Percentiles rank a stretch among this genome's conserved stretches.
These are phyloP conservation scores for Pugionium dolabratum DNA, from an alignment of 345 rosid genomes.

Conservation along the genomic window DNA sequence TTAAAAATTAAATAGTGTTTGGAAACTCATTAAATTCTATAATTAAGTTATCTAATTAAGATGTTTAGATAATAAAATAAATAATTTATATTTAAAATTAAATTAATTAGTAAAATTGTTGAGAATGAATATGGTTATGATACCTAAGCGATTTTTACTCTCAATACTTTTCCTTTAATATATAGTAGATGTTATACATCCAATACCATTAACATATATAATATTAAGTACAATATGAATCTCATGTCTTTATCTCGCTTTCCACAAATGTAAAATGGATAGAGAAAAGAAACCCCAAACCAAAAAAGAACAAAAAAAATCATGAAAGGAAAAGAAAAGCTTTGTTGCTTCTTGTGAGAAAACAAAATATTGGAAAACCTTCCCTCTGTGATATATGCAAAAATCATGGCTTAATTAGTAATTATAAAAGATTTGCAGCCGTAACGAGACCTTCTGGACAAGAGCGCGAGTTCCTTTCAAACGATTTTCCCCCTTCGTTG, in stretches of 20 bases:
- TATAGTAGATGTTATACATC: constrained; percentile 14
- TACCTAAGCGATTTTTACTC: too few species aligned
- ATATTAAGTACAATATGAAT: constrained; percentile 3
- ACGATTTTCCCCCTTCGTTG: background rate
- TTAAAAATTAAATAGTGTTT: too few species aligned
- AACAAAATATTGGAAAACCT: background rate
- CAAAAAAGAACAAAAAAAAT: background rate
- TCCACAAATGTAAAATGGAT: background rate
- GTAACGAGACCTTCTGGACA: background rate
- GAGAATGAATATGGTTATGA: too few species aligned
- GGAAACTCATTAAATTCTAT: too few species aligned
- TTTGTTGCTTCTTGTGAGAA: constrained; percentile 8
- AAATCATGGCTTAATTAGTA: constrained; percentile 3
- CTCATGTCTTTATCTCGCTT: too few species aligned
- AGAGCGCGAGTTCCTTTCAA: background rate
- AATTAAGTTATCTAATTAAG: too few species aligned
- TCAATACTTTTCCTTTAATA: too few species aligned
- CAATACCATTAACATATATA: background rate
- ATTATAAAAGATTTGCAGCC: background rate
- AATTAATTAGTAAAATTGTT: too few species aligned
- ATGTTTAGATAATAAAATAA: too few species aligned
- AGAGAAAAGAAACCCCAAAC: background rate
- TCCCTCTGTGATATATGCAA: constrained; percentile 30
- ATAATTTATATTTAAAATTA: too few species aligned
- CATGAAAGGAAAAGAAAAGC: background rate